Percentiles rank a stretch among this genome's conserved stretches.
Evolutionary conservation across 495 filamentous ascomycete species (phyloP).

Genomic region (Choiromyces venosus): DNA sequence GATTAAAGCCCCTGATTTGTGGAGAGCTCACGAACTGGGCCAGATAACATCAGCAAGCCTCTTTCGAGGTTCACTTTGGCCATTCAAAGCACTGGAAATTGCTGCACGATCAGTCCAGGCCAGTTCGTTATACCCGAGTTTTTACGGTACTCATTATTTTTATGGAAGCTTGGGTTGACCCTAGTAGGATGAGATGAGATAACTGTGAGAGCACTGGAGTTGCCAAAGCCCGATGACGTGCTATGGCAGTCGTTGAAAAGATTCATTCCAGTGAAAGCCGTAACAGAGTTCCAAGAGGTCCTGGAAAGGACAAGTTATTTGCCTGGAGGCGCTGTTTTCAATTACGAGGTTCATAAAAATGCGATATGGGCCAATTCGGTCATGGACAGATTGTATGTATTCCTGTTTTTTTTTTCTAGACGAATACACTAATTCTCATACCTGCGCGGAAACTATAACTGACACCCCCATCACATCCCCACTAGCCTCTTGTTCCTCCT

Average conservation of each 20-base stretch:
- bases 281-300: slow-evolving; percentile 9
- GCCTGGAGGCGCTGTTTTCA: slow-evolving; percentile 6
- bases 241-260: slow-evolving; percentile 21
- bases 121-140: no score
- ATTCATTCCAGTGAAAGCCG: slow-evolving; percentile 22
- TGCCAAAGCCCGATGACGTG: slow-evolving; percentile 16
- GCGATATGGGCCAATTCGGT: slow-evolving; percentile 21
- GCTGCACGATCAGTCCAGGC: no score
- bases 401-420: not conserved
- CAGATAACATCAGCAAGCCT: no score
- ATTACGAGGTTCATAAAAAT: slow-evolving; percentile 14
- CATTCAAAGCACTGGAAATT: no score
- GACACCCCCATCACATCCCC: not conserved
- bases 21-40: no score
- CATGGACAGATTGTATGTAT: slow-evolving; percentile 12
- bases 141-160: not conserved
- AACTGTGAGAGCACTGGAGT: not conserved
- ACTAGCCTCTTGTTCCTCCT: slow-evolving; percentile 21
- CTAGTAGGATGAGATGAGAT: slow-evolving; percentile 11
- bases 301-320: slow-evolving; percentile 15
- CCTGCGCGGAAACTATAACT: not conserved
- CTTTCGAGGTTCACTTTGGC: no score
- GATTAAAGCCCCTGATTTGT: no score
- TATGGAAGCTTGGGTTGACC: not conserved
- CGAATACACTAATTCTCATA: no score